Evolutionary conservation across 495 filamentous ascomycete species (phyloP).

Genomic region (Extremus antarcticus): DNA sequence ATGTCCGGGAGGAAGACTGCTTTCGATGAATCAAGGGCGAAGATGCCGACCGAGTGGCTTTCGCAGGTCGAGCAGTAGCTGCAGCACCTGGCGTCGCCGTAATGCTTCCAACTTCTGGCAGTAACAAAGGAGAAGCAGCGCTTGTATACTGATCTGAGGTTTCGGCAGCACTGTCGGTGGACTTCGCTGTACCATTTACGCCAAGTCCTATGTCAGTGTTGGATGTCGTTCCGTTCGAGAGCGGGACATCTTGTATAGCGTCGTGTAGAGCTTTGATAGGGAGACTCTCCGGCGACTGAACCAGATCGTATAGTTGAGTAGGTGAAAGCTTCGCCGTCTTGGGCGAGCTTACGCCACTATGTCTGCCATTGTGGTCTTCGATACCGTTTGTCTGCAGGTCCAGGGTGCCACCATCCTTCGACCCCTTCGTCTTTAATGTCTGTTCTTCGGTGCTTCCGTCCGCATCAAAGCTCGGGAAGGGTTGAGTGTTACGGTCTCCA

Average conservation of each 20-base stretch:
- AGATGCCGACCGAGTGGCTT: conserved; percentile 27
- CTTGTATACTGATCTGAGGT: neutral
- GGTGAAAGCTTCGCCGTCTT: conserved; percentile 45
- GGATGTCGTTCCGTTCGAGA: neutral
- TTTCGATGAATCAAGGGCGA: conserved; percentile 32
- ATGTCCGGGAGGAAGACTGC: conserved; percentile 24
- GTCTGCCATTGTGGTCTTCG: neutral
- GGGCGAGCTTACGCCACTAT: neutral
- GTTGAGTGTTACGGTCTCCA: neutral
- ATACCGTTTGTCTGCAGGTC: neutral
- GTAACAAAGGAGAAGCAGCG: neutral
- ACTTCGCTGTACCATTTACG: neutral
- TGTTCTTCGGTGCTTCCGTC: neutral
- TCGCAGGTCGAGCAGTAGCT: conserved; percentile 18
- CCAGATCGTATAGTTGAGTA: conserved; percentile 44
- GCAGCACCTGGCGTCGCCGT: conserved; percentile 15
- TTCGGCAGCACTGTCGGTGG: neutral
- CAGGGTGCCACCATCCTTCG: neutral
- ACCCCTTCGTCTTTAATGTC: neutral
- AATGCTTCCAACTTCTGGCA: conserved; percentile 14
- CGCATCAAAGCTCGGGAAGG: neutral
- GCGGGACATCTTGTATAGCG: neutral
- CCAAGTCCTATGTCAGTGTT: neutral
- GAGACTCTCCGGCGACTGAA: conserved; percentile 41
- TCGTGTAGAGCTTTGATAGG: conserved; percentile 20